Evolutionary conservation across 2,329 filamentous ascomycete genomes (phyloP).

Genomic region (Fusarium udum): DNA sequence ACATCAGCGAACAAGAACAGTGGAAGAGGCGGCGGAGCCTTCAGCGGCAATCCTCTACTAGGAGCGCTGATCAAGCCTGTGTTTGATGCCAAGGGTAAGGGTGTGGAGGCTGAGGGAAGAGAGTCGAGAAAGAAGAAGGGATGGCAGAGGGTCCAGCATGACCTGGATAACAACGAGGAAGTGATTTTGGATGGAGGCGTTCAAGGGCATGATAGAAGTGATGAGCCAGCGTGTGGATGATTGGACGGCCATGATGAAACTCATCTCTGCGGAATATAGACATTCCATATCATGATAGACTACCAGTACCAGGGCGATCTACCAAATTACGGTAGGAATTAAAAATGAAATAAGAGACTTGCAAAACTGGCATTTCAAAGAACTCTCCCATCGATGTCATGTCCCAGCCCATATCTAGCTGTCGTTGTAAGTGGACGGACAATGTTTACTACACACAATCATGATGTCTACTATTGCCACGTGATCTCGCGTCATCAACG

Average conservation of each 20-base stretch:
- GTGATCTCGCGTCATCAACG: conserved; percentile 50
- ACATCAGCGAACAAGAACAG: conserved; percentile 48
- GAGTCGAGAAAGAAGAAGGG: conserved; percentile 55
- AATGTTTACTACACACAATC: neutral
- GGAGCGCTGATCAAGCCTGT: conserved; percentile 73
- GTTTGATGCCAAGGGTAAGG: conserved; percentile 64
- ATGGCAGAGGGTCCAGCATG: conserved; percentile 71
- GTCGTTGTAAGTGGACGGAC: neutral
- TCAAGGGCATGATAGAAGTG: conserved; percentile 53
- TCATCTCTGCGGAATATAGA: neutral
- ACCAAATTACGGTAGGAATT: neutral
- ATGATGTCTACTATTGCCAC: conserved; percentile 33
- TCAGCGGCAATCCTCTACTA: conserved; percentile 74
- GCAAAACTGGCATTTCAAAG: neutral
- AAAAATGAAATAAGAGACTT: neutral
- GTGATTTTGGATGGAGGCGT: conserved; percentile 68
- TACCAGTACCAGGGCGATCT: neutral
- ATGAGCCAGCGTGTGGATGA: conserved; percentile 53
- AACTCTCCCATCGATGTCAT: neutral
- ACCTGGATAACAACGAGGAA: conserved; percentile 66
- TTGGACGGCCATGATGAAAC: neutral
- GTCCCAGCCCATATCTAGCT: neutral
- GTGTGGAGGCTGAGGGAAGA: conserved; percentile 49
- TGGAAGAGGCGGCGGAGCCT: conserved; percentile 62
- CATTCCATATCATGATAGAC: neutral